Evolutionary conservation across 73 alveolate genomes (phyloP), one percentile per base, ranked within the genome.

Genomic region (Breviolum minutum): DNA sequence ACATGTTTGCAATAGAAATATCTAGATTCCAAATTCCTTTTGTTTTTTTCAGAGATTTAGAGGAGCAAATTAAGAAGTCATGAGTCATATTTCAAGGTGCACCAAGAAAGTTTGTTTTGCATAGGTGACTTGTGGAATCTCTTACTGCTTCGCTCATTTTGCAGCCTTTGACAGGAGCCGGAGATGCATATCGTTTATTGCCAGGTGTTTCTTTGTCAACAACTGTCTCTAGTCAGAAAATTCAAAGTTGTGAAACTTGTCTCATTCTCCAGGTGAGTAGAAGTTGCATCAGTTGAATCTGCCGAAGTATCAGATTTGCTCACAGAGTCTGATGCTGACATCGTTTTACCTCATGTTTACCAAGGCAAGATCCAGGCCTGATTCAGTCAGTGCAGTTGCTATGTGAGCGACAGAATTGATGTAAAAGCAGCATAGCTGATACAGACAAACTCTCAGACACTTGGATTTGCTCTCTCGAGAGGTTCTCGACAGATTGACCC

Each of bases 131-230:
- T 40, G 54, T 40, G 54, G 54, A 40, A 40, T 40, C 54, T 40
- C 54, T 40, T 40, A 40, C 54, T 2, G 54, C 54, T 40, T 40
- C 3, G 3, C 54, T 40, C 54, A 40, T 40, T 40, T 40, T 40
- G 54, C 54, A 40, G 54, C 54, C 54, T 40, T 40, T 40, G 54
- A 40, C 54, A 61, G 95, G 79, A 30, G 10, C 87, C 87, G 63
- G 90, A 29, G 20, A 20, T 22, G 13, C 13, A 54, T 60, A 61
- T 83, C 74, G 54, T 54, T 73, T 88, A 88, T 24, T 83, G 68
- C 62, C 95, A 88, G 86, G 70, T 88, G 60, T 88, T 88, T 61
- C 10, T 30, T 64, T 88, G 95, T 76, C 80, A 60, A 30, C 60
- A 69, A 69, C 54, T 88, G 95, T 24, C 5, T 29, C 95, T 40